Conservation (phyloP, 2,329 filamentous ascomycete species). For the Phoma sp. region DNA sequence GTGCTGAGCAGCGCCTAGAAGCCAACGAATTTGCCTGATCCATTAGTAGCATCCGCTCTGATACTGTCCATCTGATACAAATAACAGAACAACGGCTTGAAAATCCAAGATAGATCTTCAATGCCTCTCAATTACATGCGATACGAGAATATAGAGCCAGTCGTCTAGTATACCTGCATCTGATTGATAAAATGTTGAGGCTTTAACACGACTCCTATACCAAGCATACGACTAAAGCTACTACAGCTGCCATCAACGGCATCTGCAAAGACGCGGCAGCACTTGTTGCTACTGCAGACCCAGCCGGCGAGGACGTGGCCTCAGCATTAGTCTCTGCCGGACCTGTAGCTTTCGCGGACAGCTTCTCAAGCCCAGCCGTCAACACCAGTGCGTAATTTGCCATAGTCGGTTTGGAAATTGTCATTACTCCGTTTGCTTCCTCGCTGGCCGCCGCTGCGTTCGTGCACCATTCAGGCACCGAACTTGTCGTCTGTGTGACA, state of each 20-base stretch:
- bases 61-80: too few species aligned
- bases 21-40: too few species aligned
- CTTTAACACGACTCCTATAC: background rate
- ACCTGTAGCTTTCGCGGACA: background rate
- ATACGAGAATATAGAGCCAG: too few species aligned
- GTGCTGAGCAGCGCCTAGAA: too few species aligned
- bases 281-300: background rate
- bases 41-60: too few species aligned
- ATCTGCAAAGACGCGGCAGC: background rate
- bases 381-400: background rate
- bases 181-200: too few species aligned
- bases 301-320: background rate
- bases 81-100: too few species aligned
- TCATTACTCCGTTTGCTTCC: background rate
- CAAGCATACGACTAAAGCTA: background rate
- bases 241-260: background rate
- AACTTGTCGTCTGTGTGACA: background rate
- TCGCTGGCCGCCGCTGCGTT: background rate
- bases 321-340: background rate
- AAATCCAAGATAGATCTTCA: too few species aligned
- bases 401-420: background rate
- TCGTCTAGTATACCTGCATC: too few species aligned
- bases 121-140: too few species aligned
- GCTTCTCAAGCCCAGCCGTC: background rate
- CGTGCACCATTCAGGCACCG: background rate